Evolutionary conservation across 2,329 filamentous ascomycete species (phyloP).

Genomic region (Neobulgaria alba): DNA sequence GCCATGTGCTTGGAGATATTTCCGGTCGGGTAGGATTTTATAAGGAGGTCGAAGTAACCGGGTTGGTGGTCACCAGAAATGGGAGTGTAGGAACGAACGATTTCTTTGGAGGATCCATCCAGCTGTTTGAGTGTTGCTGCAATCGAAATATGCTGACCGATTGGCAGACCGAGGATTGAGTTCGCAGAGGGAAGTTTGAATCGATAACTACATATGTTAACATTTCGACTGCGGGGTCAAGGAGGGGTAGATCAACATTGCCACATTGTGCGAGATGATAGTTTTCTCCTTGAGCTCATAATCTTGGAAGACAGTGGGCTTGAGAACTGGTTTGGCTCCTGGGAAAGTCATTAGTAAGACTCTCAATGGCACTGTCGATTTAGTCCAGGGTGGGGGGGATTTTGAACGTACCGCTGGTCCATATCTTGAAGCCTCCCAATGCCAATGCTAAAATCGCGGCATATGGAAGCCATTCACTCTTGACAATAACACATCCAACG

Average conservation of each 20-base stretch:
- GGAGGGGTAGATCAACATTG: slow-evolving; percentile 55
- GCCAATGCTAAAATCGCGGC: slow-evolving; percentile 58
- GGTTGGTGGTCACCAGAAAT: slow-evolving; percentile 83
- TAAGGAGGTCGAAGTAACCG: slow-evolving; percentile 90
- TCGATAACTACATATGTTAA: slow-evolving; percentile 59
- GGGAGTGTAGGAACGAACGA: slow-evolving; percentile 86
- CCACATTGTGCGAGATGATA: slow-evolving; percentile 93
- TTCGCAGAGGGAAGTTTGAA: slow-evolving; percentile 72
- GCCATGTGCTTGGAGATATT: slow-evolving; percentile 96
- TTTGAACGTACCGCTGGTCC: slow-evolving; percentile 53
- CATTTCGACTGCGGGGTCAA: slow-evolving; percentile 4
- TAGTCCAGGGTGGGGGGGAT: neutral
- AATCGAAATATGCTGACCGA: slow-evolving; percentile 98
- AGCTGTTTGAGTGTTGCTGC: slow-evolving; percentile 60
- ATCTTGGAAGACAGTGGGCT: slow-evolving; percentile 80
- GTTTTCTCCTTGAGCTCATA: slow-evolving; percentile 94
- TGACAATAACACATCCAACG: slow-evolving; percentile 66
- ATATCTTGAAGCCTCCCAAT: slow-evolving; percentile 65
- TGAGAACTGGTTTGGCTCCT: slow-evolving; percentile 77
- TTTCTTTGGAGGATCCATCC: slow-evolving; percentile 69
- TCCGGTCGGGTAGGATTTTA: slow-evolving; percentile 95
- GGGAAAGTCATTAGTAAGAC: slow-evolving; percentile 13
- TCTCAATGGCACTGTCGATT: neutral
- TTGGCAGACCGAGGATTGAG: slow-evolving; percentile 87
- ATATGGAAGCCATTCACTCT: slow-evolving; percentile 67